Evolutionary conservation across 345 rosid species (phyloP).

Genomic region (Eucalyptus urophylla): DNA sequence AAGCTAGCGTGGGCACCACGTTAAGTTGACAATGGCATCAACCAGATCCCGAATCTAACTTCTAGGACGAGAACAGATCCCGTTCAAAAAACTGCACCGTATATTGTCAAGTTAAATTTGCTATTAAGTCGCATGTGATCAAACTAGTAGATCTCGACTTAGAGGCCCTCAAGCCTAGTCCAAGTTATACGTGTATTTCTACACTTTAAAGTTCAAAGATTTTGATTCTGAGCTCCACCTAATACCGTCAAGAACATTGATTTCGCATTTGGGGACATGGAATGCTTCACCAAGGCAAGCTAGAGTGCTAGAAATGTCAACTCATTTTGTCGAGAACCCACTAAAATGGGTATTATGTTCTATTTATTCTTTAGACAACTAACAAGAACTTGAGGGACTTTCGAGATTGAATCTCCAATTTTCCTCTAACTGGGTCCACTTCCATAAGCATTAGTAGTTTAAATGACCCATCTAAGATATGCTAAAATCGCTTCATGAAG

Average conservation of each 20-base stretch:
- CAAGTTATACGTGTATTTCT: background rate
- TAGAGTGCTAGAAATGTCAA: background rate
- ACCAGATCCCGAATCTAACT: background rate
- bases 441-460: background rate
- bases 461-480: background rate
- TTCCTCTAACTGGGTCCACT: background rate
- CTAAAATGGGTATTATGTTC: background rate
- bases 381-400: background rate
- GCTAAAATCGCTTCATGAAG: conserved; percentile 14
- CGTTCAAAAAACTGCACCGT: background rate
- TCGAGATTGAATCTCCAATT: background rate
- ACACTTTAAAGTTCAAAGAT: background rate
- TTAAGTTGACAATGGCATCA: background rate
- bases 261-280: background rate
- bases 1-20: background rate
- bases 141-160: background rate
- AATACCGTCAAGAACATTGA: background rate
- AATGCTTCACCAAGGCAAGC: background rate
- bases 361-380: background rate
- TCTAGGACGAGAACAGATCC: background rate
- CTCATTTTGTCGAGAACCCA: background rate
- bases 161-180: background rate
- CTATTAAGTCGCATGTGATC: background rate
- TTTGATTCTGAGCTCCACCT: background rate
- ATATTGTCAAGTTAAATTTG: background rate